Conservation (phyloP, 352 stramenopile genomes). For the Globisporangium irregulare region DNA sequence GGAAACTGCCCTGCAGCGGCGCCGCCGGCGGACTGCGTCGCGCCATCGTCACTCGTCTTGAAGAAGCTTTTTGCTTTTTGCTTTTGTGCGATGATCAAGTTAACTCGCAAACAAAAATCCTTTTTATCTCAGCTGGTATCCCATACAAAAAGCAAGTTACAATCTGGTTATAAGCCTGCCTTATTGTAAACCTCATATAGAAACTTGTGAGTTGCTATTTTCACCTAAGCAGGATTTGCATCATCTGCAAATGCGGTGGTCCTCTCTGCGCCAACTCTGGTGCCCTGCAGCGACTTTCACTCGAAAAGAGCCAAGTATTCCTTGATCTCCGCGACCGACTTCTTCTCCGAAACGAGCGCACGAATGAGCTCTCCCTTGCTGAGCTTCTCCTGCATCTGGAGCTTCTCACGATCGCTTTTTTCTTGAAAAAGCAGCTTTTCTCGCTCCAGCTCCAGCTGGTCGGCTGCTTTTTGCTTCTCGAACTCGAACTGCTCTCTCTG, state of each 20-base stretch:
- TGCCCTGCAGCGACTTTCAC: not conserved
- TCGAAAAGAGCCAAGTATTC: not conserved
- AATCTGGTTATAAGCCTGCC: no score
- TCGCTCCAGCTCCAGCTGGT: not conserved
- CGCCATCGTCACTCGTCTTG: not conserved
- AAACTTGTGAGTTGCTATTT: no score
- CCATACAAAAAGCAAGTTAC: no score
- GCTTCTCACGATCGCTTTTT: not conserved
- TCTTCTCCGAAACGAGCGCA: not conserved
- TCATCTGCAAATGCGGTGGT: no score
- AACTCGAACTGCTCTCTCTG: not conserved
- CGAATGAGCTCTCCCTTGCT: not conserved
- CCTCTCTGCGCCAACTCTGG: no score
- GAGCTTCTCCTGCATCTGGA: not conserved
- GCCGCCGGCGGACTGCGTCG: conserved; percentile 4
- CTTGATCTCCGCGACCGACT: not conserved
- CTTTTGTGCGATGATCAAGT: no score
- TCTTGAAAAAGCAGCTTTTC: not conserved
- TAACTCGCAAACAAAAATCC: no score
- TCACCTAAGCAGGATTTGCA: no score
- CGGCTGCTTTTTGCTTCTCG: not conserved
- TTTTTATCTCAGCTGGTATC: no score
- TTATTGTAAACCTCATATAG: no score
- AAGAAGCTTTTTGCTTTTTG: no score
- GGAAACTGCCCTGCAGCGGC: conserved; percentile 14